These are phyloP conservation scores for Mortierella sp. DNA, from an alignment of 371 early-diverging fungal genomes.

Conservation along the genomic window DNA sequence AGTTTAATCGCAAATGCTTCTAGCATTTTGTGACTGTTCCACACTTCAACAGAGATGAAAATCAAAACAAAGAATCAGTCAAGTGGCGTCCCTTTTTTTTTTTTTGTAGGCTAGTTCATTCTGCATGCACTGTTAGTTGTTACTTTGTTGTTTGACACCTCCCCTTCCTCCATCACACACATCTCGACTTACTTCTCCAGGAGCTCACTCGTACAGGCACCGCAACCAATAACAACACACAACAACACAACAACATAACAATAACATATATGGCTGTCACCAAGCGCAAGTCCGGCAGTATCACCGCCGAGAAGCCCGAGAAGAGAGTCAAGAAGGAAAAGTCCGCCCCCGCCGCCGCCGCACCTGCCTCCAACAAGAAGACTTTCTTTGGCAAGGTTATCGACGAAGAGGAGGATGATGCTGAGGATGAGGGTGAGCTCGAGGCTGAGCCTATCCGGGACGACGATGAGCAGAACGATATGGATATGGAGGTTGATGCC, in stretches of 20 bases:
- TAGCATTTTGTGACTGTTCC: neutral
- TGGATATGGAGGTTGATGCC: slow-evolving; percentile 56
- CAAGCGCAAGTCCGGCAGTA: slow-evolving; percentile 50
- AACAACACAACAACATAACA: slow-evolving; percentile 15
- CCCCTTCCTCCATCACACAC: neutral
- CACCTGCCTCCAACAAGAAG: slow-evolving; percentile 39
- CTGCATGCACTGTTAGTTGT: slow-evolving; percentile 6
- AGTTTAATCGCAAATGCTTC: neutral
- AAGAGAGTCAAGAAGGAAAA: slow-evolving; percentile 44
- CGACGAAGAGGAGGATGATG: slow-evolving; percentile 28
- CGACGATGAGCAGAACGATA: slow-evolving; percentile 48
- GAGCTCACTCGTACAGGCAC: neutral
- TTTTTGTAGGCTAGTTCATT: neutral
- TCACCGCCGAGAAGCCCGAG: slow-evolving; percentile 39
- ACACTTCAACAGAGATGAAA: neutral
- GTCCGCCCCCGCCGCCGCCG: slow-evolving; percentile 13
- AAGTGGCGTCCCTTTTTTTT: neutral
- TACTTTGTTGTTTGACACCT: neutral
- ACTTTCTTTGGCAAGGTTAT: slow-evolving; percentile 50
- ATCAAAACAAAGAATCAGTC: slow-evolving; percentile 7
- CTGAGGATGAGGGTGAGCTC: slow-evolving; percentile 49
- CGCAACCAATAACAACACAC: neutral
- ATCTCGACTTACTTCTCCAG: neutral
- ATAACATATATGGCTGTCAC: slow-evolving; percentile 43
- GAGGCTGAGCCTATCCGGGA: slow-evolving; percentile 53